These are phyloP conservation scores for Candida namnaoensis DNA, from an alignment of 805 yeast genomes.

Conservation along the genomic window DNA sequence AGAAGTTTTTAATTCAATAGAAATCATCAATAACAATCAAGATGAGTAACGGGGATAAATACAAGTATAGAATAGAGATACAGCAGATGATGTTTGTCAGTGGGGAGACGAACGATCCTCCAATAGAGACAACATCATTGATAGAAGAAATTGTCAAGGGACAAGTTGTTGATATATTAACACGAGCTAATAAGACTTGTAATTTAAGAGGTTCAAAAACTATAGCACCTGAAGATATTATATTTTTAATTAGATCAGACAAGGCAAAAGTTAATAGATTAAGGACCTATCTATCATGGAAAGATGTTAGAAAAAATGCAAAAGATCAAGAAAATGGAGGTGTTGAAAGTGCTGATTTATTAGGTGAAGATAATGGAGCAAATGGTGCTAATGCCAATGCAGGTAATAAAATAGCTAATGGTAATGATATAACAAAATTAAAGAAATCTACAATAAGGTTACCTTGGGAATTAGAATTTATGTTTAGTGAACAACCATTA, in stretches of 20 bases:
- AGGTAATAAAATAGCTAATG: slow-evolving; percentile 31
- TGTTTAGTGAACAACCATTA: slow-evolving; percentile 86
- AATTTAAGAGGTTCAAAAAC: slow-evolving; percentile 73
- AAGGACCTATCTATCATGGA: slow-evolving; percentile 91
- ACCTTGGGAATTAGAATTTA: slow-evolving; percentile 93
- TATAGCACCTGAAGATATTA: slow-evolving; percentile 87
- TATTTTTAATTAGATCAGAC: slow-evolving; percentile 86
- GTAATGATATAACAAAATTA: slow-evolving; percentile 38
- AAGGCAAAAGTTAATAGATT: slow-evolving; percentile 88
- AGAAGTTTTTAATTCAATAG: too few relatives aligned
- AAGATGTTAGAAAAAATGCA: slow-evolving; percentile 84
- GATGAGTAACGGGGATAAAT: slow-evolving; percentile 31
- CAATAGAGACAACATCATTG: slow-evolving; percentile 82
- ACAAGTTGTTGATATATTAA: slow-evolving; percentile 80
- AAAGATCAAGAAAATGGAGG: slow-evolving; percentile 60
- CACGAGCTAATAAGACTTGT: slow-evolving; percentile 75
- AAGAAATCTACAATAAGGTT: slow-evolving; percentile 74
- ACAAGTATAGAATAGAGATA: slow-evolving; percentile 83
- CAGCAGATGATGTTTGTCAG: slow-evolving; percentile 99
- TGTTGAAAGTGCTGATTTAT: slow-evolving; percentile 42
- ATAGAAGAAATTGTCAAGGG: slow-evolving; percentile 94
- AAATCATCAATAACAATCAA: background rate
- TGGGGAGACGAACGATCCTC: slow-evolving; percentile 94
- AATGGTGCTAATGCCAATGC: slow-evolving; percentile 31
- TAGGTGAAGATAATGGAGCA: slow-evolving; percentile 32